Evolutionary conservation across 768 basidiomycete genomes (phyloP).

Genomic region (Boletus sensibilis): DNA sequence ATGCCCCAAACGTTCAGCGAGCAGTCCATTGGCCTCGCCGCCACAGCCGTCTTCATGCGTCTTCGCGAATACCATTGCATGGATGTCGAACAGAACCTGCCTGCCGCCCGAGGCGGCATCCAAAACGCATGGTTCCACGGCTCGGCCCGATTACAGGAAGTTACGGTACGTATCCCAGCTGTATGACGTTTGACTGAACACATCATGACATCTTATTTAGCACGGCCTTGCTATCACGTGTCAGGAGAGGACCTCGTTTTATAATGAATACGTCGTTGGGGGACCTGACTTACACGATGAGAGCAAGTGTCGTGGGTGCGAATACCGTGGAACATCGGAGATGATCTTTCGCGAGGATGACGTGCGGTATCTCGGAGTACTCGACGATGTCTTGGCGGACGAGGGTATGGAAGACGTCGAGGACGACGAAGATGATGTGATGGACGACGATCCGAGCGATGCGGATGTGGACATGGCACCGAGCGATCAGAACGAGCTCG

Average conservation of each 20-base stretch:
- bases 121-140: conserved; percentile 42
- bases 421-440: conserved; percentile 29
- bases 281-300: conserved; percentile 43
- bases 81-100: conserved; percentile 37
- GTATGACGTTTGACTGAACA: not conserved
- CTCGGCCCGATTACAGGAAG: conserved; percentile 15
- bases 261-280: conserved; percentile 43
- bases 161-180: conserved; percentile 24
- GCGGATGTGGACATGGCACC: conserved; percentile 28
- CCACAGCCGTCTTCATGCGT: conserved; percentile 57
- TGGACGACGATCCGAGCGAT: conserved; percentile 29
- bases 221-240: conserved; percentile 24
- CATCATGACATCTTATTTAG: conserved; percentile 7
- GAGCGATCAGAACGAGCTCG: conserved; percentile 21
- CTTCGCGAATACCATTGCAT: conserved; percentile 54
- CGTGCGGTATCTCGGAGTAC: conserved; percentile 19
- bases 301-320: conserved; percentile 36
- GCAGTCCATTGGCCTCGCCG: conserved; percentile 35
- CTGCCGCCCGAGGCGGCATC: conserved; percentile 36
- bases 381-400: conserved; percentile 9
- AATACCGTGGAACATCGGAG: conserved; percentile 27
- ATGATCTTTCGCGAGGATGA: conserved; percentile 31
- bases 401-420: conserved; percentile 23
- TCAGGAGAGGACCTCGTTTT: conserved; percentile 30
- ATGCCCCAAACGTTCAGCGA: conserved; percentile 36